These are phyloP conservation scores for Leccinum barrowsii DNA, from an alignment of 768 basidiomycete species.

Conservation along the genomic window DNA sequence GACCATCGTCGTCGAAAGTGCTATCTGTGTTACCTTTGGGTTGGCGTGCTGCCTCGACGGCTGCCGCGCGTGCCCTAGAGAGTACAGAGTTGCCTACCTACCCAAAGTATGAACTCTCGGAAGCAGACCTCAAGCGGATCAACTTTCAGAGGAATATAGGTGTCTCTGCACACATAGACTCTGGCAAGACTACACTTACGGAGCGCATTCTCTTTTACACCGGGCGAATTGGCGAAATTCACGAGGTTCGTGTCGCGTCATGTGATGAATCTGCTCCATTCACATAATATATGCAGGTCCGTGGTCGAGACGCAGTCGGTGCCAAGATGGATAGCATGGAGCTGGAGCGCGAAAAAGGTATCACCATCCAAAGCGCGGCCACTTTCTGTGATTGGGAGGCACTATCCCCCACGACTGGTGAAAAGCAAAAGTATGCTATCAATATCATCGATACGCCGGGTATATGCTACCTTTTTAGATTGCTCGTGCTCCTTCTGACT, in stretches of 20 bases:
- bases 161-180: conserved; percentile 92
- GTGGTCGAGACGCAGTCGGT: conserved; percentile 92
- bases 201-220: conserved; percentile 97
- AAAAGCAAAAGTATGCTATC: conserved; percentile 81
- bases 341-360: conserved; percentile 96
- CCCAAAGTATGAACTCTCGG: conserved; percentile 50
- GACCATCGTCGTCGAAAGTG: not conserved
- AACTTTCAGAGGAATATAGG: conserved; percentile 90
- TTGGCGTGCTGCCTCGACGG: conserved; percentile 44
- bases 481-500: not conserved
- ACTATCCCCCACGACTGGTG: conserved; percentile 52
- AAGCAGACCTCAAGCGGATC: conserved; percentile 64
- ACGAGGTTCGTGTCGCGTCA: conserved; percentile 65
- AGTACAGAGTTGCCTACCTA: conserved; percentile 16
- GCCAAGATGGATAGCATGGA: conserved; percentile 99
- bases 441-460: conserved; percentile 99
- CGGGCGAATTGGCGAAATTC: conserved; percentile 91
- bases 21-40: conserved; percentile 1
- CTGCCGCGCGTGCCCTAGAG: conserved; percentile 24
- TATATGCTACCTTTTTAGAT: conserved; percentile 18
- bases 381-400: conserved; percentile 98
- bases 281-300: conserved; percentile 48
- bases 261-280: not conserved
- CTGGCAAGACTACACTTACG: conserved; percentile 96
- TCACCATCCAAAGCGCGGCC: conserved; percentile 98